These are phyloP conservation scores for Cryptosporidium ryanae DNA, from an alignment of 169 alveolate species.

Conservation along the genomic window DNA sequence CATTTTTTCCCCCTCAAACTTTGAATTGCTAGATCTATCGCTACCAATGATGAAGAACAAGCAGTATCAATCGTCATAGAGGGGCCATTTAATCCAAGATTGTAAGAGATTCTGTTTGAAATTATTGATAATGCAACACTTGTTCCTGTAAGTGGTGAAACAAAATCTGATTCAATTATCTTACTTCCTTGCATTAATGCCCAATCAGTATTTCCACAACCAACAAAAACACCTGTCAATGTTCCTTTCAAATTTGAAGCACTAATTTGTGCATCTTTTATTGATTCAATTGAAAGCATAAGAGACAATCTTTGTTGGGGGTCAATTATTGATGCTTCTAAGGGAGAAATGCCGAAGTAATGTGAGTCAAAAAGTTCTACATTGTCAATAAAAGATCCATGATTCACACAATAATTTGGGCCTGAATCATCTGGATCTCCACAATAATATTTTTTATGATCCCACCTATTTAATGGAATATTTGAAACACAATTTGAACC, in stretches of 20 bases:
- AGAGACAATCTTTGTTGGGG: constrained; percentile 69
- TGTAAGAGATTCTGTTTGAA: constrained; percentile 79
- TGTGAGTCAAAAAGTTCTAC: constrained; percentile 43
- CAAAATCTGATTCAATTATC: constrained; percentile 31
- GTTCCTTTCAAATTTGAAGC: constrained; percentile 13
- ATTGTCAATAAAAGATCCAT: constrained; percentile 50
- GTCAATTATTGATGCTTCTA: constrained; percentile 51
- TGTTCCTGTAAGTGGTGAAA: constrained; percentile 73
- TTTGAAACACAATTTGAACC: constrained; percentile 58
- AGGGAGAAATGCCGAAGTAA: constrained; percentile 65
- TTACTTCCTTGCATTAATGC: constrained; percentile 62
- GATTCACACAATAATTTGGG: constrained; percentile 63
- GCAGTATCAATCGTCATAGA: constrained; percentile 82
- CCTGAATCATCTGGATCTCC: constrained; percentile 24
- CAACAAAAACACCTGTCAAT: constrained; percentile 56
- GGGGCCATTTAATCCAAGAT: constrained; percentile 79
- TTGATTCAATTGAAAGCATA: constrained; percentile 42
- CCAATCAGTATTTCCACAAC: constrained; percentile 75
- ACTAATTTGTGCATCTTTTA: constrained; percentile 29
- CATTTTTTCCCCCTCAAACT: constrained; percentile 11
- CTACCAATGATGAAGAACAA: constrained; percentile 80
- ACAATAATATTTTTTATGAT: constrained; percentile 25
- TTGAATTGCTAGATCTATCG: constrained; percentile 76
- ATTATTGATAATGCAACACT: constrained; percentile 76
- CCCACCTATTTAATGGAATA: constrained; percentile 50